Percentiles rank a stretch among this genome's conserved stretches.
Evolutionary conservation across 108 stramenopile genomes (phyloP).

Genomic region (Thalassiosira profunda): DNA sequence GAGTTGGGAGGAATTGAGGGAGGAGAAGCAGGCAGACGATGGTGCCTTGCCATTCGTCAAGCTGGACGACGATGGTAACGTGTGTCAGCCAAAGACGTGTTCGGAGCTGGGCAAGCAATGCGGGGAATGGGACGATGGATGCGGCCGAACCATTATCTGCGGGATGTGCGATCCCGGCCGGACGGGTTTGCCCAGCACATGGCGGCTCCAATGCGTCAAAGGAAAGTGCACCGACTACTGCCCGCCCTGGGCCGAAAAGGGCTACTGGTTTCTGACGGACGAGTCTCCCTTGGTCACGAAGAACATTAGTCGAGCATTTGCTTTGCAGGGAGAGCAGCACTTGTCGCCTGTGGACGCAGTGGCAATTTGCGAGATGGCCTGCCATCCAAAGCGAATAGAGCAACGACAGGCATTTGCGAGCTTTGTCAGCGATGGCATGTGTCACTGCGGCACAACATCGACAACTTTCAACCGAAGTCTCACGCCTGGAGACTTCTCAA

Average conservation of each 20-base stretch:
- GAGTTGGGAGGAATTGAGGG: slow-evolving; percentile 36
- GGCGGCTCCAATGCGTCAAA: slow-evolving; percentile 48
- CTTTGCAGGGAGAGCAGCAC: background rate
- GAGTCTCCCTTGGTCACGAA: slow-evolving; percentile 14
- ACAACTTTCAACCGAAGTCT: slow-evolving; percentile 11
- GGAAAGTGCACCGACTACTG: slow-evolving; percentile 50
- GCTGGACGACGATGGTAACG: slow-evolving; percentile 15
- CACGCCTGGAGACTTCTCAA: slow-evolving; percentile 26
- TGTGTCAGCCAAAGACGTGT: slow-evolving; percentile 47
- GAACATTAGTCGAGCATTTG: background rate
- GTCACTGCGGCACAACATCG: slow-evolving; percentile 27
- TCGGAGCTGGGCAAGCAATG: slow-evolving; percentile 54
- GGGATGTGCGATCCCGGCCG: slow-evolving; percentile 47
- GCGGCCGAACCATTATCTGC: slow-evolving; percentile 41
- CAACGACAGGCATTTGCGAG: too few species aligned
- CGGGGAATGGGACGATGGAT: slow-evolving; percentile 56
- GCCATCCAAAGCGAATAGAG: background rate
- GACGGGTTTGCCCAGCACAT: slow-evolving; percentile 36
- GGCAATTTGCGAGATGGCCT: slow-evolving; percentile 33
- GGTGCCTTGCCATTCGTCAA: slow-evolving; percentile 14
- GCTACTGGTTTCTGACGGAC: slow-evolving; percentile 39
- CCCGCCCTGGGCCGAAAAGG: slow-evolving; percentile 49
- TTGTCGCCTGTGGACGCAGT: slow-evolving; percentile 39
- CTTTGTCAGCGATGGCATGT: slow-evolving; percentile 11
- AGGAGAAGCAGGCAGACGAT: background rate